Base-by-base conservation (phyloP, 257 asterid species). In the Asclepias syriaca region DNA sequence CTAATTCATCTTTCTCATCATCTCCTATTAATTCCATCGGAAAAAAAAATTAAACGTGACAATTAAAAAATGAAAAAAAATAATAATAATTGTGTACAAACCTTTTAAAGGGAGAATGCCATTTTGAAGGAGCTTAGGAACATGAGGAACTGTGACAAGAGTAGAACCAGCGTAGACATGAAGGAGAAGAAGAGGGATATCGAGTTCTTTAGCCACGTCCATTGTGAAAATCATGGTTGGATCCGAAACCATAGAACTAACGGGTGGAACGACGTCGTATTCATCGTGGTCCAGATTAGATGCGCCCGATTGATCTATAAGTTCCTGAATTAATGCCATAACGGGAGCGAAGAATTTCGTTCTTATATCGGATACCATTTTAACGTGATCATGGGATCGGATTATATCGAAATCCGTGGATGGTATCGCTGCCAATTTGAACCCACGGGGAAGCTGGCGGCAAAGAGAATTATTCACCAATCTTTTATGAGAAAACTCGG, bases 401-500 rank as follows among this genome's bases (percentile, higher is more conserved):
- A 61, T 32, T 61, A 61, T 61, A 61, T 61, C 67, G 34, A 29
- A 61, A 4, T 61, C 24, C 18, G 24, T 61, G 21, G 67, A 61
- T 32, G 67, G 8, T 27, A 61, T 61, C 12, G 21, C 1, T 5
- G 45, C 59, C 2, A 68, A 68, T 9, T 68, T 15, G 57, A 68
- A 68, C n/a, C 22, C 39, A 2, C 59, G 24, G 0, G 29, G 16
- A 5, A 75, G 60, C 13, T 69, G 22, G 32, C 40, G 43, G 55
- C 56, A 2, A 4, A 73, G 75, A 16, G 49, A 24, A 29, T 79
- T 76, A 6, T 43, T 70, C n/a, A 76, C 48, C 10, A 79, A 43
- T 14, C 81, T 29, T 3, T 70, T 68, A 32, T 73, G 79, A 65
- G 68, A 76, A 70, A 72, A 79, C 10, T 82, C 75, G 4, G 86